Conservation (phyloP, 805 yeast genomes). For the Teunomyces aglyptinius region DNA sequence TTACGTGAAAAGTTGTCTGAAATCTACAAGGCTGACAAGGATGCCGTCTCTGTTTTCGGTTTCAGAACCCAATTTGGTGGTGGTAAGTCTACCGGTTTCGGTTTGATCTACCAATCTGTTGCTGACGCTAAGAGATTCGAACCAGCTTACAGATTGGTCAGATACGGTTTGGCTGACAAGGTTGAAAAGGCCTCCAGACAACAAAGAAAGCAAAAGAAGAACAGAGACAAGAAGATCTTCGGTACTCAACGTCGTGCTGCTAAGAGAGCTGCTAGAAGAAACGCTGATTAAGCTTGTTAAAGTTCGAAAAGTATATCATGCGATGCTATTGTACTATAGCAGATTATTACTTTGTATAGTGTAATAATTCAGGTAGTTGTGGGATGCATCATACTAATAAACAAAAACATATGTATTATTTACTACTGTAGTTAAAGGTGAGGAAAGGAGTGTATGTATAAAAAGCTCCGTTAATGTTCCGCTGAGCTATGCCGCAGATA, state of each 20-base stretch:
- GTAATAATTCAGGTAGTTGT: constrained; percentile 7
- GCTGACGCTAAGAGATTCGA: constrained; percentile 98
- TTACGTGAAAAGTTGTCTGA: constrained; percentile 91
- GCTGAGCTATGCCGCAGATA: too few relatives aligned
- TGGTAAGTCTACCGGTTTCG: constrained; percentile 99
- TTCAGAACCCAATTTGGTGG: constrained; percentile 99
- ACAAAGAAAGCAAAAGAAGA: constrained; percentile 99
- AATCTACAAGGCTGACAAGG: constrained; percentile 88
- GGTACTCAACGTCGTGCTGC: constrained; percentile 97
- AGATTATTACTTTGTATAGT: constrained; percentile 5
- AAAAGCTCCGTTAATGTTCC: too few relatives aligned
- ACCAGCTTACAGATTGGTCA: constrained; percentile 98
- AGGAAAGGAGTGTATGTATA: background rate
- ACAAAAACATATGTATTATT: constrained; percentile 2
- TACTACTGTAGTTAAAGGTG: background rate
- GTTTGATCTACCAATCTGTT: constrained; percentile 95
- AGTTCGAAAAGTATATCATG: constrained; percentile 4
- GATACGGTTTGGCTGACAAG: constrained; percentile 96
- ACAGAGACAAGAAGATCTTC: constrained; percentile 98
- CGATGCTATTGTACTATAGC: constrained; percentile 4
- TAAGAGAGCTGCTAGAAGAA: constrained; percentile 88
- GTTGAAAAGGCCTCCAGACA: constrained; percentile 98
- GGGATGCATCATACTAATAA: constrained; percentile 12
- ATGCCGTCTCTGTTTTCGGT: constrained; percentile 95
- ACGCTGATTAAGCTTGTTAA: constrained; percentile 61